These are phyloP conservation scores for Castanospermum australe DNA, from an alignment of 306 rosid species.

Conservation along the genomic window DNA sequence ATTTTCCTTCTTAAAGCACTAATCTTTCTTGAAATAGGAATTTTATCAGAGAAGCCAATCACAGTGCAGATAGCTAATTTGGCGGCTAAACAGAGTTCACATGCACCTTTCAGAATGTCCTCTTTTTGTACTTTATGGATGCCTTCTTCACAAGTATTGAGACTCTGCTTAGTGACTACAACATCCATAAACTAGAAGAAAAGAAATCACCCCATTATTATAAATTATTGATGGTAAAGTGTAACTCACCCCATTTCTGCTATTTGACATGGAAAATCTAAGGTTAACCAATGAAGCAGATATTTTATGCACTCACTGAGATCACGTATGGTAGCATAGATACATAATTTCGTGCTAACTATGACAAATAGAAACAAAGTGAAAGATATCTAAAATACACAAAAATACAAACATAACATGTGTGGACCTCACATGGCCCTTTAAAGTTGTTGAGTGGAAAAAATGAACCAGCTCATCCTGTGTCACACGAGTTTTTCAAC, in stretches of 20 bases:
- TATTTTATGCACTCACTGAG: conserved; percentile 22
- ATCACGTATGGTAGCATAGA: conserved; percentile 3
- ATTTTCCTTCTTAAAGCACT: too few species aligned
- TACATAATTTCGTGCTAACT: conserved; percentile 15
- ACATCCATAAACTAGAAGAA: not conserved
- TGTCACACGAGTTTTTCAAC: conserved; percentile 9
- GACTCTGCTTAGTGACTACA: not conserved
- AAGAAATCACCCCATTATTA: too few species aligned
- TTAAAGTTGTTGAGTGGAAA: conserved; percentile 14
- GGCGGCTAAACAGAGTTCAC: not conserved
- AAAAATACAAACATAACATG: not conserved
- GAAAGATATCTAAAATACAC: not conserved
- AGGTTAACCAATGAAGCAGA: conserved; percentile 16
- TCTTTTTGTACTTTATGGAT: not conserved
- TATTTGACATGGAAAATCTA: not conserved
- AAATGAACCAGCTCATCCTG: not conserved
- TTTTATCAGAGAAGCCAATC: not conserved
- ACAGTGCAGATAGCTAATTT: not conserved
- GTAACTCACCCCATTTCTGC: not conserved
- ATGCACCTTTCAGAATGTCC: not conserved
- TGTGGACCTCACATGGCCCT: conserved; percentile 35
- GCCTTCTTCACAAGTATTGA: not conserved
- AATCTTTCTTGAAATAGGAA: too few species aligned
- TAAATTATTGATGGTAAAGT: too few species aligned
- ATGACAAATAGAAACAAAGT: conserved; percentile 21